These are phyloP conservation scores for Hyaloperonospora brassicae DNA, from an alignment of 352 stramenopile genomes.

Conservation along the genomic window DNA sequence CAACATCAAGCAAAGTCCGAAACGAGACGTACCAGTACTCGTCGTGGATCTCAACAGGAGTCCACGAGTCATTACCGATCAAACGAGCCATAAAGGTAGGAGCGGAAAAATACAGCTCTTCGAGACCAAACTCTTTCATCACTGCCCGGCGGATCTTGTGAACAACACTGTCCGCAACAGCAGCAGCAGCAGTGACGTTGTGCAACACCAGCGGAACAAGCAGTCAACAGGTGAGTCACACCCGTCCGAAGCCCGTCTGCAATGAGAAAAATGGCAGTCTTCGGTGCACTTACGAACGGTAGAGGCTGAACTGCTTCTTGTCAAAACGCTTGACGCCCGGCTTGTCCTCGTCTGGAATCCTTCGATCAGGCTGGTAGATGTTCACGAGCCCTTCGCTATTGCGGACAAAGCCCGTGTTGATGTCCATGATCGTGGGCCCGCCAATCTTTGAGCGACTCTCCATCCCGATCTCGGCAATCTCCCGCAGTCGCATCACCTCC, in stretches of 20 bases:
- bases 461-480: slow-evolving; percentile 84
- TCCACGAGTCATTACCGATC: slow-evolving; percentile 79
- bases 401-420: slow-evolving; percentile 86
- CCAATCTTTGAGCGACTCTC: slow-evolving; percentile 52
- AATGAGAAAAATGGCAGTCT: too few relatives aligned
- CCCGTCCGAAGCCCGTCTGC: too few relatives aligned
- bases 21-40: slow-evolving; percentile 76
- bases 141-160: slow-evolving; percentile 68
- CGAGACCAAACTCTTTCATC: slow-evolving; percentile 72
- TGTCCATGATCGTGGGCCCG: slow-evolving; percentile 89
- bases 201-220: too few relatives aligned
- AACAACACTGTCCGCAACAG: slow-evolving; percentile 38
- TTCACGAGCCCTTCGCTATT: slow-evolving; percentile 83
- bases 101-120: slow-evolving; percentile 86
- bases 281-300: slow-evolving; percentile 37
- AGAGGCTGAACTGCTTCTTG: slow-evolving; percentile 75
- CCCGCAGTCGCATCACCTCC: slow-evolving; percentile 59
- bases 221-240: too few relatives aligned
- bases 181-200: too few relatives aligned
- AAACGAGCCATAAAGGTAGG: slow-evolving; percentile 90
- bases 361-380: slow-evolving; percentile 67
- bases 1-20: neutral
- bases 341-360: slow-evolving; percentile 28
- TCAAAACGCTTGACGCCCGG: slow-evolving; percentile 56
- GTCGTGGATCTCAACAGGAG: slow-evolving; percentile 76